A percentile compares a stretch with the other conserved stretches of the same genome.
These are phyloP conservation scores for Capronia coronata DNA, from an alignment of 2,329 filamentous ascomycete genomes.

Conservation along the genomic window DNA sequence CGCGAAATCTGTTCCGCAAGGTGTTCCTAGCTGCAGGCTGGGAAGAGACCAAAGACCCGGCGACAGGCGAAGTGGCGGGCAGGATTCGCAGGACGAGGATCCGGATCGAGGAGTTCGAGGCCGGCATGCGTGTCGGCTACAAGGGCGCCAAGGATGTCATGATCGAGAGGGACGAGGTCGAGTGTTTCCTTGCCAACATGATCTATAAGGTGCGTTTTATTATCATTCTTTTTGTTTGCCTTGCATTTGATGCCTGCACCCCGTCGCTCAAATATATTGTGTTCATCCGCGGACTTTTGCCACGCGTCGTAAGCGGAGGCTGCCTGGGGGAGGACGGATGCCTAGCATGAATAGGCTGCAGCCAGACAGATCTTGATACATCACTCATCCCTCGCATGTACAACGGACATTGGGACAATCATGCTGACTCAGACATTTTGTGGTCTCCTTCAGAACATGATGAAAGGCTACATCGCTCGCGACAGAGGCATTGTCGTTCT, in stretches of 20 bases:
- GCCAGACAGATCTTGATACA: neutral
- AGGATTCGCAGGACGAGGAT: slow-evolving; percentile 64
- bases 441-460: slow-evolving; percentile 58
- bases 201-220: slow-evolving; percentile 84
- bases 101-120: slow-evolving; percentile 74
- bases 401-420: slow-evolving; percentile 13
- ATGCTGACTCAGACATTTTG: slow-evolving; percentile 19
- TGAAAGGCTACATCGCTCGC: slow-evolving; percentile 97
- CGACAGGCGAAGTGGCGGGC: slow-evolving; percentile 35
- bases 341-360: slow-evolving; percentile 4
- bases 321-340: slow-evolving; percentile 16
- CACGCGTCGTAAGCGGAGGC: neutral
- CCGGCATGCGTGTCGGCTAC: slow-evolving; percentile 70
- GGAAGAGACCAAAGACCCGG: slow-evolving; percentile 66
- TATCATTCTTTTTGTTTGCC: slow-evolving; percentile 21
- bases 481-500: slow-evolving; percentile 85
- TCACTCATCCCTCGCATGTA: neutral
- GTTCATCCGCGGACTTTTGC: neutral
- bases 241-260: neutral
- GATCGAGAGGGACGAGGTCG: slow-evolving; percentile 85
- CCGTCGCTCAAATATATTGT: neutral
- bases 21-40: slow-evolving; percentile 82
- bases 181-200: slow-evolving; percentile 90
- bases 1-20: slow-evolving; percentile 86
- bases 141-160: slow-evolving; percentile 46